Conservation (phyloP, 192 early-diverging fungal species). For the Haplosporangium gracile region DNA sequence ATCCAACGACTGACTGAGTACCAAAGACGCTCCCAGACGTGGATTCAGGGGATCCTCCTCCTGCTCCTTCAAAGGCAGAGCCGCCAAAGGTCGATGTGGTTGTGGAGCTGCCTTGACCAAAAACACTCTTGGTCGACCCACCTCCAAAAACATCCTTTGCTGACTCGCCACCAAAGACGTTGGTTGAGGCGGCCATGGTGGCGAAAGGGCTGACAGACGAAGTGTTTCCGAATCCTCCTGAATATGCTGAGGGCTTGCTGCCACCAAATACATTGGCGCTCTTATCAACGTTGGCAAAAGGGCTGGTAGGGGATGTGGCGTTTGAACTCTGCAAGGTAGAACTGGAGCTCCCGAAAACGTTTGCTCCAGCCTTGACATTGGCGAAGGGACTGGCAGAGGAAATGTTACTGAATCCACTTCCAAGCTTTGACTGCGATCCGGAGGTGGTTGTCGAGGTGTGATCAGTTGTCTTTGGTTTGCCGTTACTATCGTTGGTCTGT, state of each 20-base stretch:
- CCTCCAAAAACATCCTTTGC: conserved; percentile 35
- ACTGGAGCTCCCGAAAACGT: conserved; percentile 44
- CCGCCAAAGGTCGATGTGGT: conserved; percentile 7
- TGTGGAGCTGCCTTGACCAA: conserved; percentile 21
- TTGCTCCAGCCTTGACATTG: conserved; percentile 21
- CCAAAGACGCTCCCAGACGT: conserved; percentile 49
- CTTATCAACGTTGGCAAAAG: conserved; percentile 30
- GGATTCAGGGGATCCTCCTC: conserved; percentile 12
- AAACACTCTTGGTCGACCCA: conserved; percentile 24
- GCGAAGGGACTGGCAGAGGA: conserved; percentile 44
- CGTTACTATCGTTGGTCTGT: background rate
- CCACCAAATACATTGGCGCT: conserved; percentile 23
- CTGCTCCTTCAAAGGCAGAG: conserved; percentile 4
- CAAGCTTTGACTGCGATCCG: conserved; percentile 5
- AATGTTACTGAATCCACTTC: conserved; percentile 30
- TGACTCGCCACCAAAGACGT: conserved; percentile 31
- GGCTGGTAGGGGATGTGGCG: conserved; percentile 28
- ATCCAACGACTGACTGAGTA: conserved; percentile 40
- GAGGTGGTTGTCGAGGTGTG: background rate
- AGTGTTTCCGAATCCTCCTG: conserved; percentile 41
- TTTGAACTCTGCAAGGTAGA: conserved; percentile 13
- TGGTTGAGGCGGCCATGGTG: conserved; percentile 18
- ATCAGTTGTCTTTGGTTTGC: conserved; percentile 4
- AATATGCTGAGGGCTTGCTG: conserved; percentile 20
- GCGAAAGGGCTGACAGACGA: conserved; percentile 46